These are phyloP conservation scores for Zygoascus sp. DNA, from an alignment of 1,139 yeast species.

Conservation along the genomic window DNA sequence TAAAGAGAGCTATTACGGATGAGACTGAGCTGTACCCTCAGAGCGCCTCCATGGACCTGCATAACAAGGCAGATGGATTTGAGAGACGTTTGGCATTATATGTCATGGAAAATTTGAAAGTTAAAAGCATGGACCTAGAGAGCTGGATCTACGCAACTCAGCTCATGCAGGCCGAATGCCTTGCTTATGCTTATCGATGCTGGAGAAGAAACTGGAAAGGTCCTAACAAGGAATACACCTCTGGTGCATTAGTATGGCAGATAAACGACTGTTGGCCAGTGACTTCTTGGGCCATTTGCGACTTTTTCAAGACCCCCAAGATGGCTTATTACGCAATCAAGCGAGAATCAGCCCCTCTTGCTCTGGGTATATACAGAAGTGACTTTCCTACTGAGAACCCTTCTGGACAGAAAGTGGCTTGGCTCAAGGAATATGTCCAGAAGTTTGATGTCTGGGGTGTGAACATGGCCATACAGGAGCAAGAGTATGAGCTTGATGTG, in stretches of 20 bases:
- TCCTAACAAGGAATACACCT: slow-evolving; percentile 35
- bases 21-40: slow-evolving; percentile 39
- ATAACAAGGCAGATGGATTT: slow-evolving; percentile 43
- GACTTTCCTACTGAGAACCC: slow-evolving; percentile 14
- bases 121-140: slow-evolving; percentile 35
- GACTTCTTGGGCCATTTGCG: slow-evolving; percentile 46
- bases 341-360: slow-evolving; percentile 39
- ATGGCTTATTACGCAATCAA: slow-evolving; percentile 45
- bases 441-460: slow-evolving; percentile 43
- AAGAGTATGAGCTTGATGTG: slow-evolving; percentile 31
- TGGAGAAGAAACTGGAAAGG: slow-evolving; percentile 48
- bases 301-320: slow-evolving; percentile 41
- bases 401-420: background rate
- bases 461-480: slow-evolving; percentile 31
- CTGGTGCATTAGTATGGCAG: slow-evolving; percentile 50
- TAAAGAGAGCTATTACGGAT: slow-evolving; percentile 35
- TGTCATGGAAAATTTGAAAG: slow-evolving; percentile 42
- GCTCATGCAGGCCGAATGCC: slow-evolving; percentile 48
- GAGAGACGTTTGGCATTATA: slow-evolving; percentile 44
- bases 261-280: slow-evolving; percentile 52
- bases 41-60: slow-evolving; percentile 38
- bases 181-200: slow-evolving; percentile 43
- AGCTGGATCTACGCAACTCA: slow-evolving; percentile 48
- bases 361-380: slow-evolving; percentile 40
- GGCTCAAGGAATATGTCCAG: slow-evolving; percentile 1